A percentile compares a stretch with the other conserved stretches of the same genome.
These are phyloP conservation scores for Candida qinlingensis DNA, from an alignment of 805 yeast species.

Conservation along the genomic window DNA sequence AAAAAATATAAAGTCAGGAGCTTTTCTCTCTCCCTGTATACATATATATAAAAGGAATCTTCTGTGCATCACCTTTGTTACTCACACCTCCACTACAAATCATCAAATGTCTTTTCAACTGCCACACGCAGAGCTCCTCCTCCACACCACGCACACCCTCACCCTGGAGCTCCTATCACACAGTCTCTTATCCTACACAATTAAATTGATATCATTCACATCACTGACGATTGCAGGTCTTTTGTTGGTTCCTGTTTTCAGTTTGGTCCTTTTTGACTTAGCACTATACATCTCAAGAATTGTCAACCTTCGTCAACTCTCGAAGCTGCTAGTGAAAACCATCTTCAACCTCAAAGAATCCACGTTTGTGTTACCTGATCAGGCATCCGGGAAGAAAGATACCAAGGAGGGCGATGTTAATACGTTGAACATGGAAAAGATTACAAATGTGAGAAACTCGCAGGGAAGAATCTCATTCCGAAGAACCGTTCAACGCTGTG, in stretches of 20 bases:
- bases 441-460: conserved; percentile 3
- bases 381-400: neutral
- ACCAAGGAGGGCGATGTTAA: neutral
- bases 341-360: conserved; percentile 7
- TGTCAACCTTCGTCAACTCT: conserved; percentile 6
- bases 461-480: conserved; percentile 9
- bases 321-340: neutral
- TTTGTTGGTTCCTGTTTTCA: conserved; percentile 10
- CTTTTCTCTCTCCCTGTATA: too few relatives aligned
- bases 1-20: too few relatives aligned
- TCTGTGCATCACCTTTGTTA: too few relatives aligned
- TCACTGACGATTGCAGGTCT: neutral
- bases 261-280: conserved; percentile 16
- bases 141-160: neutral
- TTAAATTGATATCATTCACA: neutral
- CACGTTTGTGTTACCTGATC: neutral
- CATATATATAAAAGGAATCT: too few relatives aligned
- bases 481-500: conserved; percentile 9
- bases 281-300: conserved; percentile 14
- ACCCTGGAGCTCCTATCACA: neutral
- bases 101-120: too few relatives aligned
- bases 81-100: too few relatives aligned
- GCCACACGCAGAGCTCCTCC: neutral
- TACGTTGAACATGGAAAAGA: neutral
- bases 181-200: neutral